Percentiles rank a stretch among this genome's conserved stretches.
phyloP scores from a whole-genome alignment of 1,284 basidiomycete genomes.

The Phaffia rhodozyma region DNA sequence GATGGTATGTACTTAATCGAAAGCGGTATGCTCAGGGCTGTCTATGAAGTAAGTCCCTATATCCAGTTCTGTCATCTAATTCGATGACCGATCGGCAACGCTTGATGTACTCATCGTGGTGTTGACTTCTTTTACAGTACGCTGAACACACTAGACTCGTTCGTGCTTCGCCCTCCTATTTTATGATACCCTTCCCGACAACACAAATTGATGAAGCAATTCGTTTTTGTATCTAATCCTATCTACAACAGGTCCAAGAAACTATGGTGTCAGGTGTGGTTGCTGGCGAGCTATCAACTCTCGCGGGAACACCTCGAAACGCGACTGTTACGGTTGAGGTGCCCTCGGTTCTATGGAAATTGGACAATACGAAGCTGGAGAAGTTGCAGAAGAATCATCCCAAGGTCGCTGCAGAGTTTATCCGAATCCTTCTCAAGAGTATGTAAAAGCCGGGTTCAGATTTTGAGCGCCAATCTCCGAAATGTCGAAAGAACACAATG shows the following conservation, averaged over 20 bases:
- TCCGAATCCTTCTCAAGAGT: conserved; percentile 68
- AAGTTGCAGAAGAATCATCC: conserved; percentile 54
- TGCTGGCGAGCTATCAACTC: conserved; percentile 72
- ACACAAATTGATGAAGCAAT: neutral
- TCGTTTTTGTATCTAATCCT: conserved; percentile 33
- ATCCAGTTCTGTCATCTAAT: neutral
- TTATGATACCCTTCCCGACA: too few relatives aligned
- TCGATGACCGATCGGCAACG: neutral
- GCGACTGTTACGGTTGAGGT: conserved; percentile 74
- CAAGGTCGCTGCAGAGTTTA: conserved; percentile 52
- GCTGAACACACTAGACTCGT: conserved; percentile 3
- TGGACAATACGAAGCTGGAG: conserved; percentile 48
- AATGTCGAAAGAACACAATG: neutral
- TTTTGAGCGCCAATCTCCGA: neutral
- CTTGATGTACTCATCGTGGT: neutral
- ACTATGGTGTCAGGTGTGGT: conserved; percentile 86
- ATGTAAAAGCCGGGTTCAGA: conserved; percentile 25
- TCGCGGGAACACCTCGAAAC: conserved; percentile 64
- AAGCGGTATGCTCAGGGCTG: conserved; percentile 65
- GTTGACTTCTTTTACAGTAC: neutral
- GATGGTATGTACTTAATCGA: conserved; percentile 81
- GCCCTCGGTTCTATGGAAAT: conserved; percentile 64
- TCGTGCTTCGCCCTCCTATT: neutral
- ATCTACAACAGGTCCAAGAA: conserved; percentile 53
- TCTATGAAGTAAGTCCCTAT: conserved; percentile 39